Conservation (phyloP, 225 moss, liverwort and hornwort species). For the Climacium dendroides region DNA sequence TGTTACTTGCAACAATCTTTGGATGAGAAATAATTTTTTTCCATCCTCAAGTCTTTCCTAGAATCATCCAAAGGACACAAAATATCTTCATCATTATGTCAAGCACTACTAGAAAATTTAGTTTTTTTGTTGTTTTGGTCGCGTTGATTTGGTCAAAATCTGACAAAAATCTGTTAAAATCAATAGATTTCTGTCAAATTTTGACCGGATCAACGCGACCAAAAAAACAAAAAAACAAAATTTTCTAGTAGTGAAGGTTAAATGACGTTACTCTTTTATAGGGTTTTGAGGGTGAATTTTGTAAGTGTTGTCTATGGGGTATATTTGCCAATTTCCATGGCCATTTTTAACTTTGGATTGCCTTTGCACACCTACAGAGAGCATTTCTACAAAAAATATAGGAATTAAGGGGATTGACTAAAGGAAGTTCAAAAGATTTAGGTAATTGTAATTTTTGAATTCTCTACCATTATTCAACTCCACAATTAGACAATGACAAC, state of each 20-base stretch:
- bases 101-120: too few relatives aligned
- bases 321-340: rapidly evolving
- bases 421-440: background rate
- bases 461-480: background rate
- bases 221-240: too few relatives aligned
- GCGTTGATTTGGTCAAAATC: too few relatives aligned
- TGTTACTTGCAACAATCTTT: too few relatives aligned
- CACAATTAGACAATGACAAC: background rate
- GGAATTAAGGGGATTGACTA: rapidly evolving
- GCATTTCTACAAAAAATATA: rapidly evolving
- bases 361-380: rapidly evolving
- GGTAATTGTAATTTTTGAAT: too few relatives aligned
- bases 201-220: too few relatives aligned
- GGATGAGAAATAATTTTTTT: background rate
- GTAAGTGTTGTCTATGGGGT: background rate
- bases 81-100: background rate
- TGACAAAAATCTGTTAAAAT: too few relatives aligned
- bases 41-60: background rate
- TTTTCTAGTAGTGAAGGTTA: too few relatives aligned
- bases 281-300: rapidly evolving
- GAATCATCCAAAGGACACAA: background rate
- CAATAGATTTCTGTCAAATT: too few relatives aligned
- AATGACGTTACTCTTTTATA: too few relatives aligned
- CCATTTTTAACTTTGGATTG: background rate
- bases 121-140: too few relatives aligned